phyloP scores from a whole-genome alignment of 495 filamentous ascomycete species.

The Talaromyces liani region DNA sequence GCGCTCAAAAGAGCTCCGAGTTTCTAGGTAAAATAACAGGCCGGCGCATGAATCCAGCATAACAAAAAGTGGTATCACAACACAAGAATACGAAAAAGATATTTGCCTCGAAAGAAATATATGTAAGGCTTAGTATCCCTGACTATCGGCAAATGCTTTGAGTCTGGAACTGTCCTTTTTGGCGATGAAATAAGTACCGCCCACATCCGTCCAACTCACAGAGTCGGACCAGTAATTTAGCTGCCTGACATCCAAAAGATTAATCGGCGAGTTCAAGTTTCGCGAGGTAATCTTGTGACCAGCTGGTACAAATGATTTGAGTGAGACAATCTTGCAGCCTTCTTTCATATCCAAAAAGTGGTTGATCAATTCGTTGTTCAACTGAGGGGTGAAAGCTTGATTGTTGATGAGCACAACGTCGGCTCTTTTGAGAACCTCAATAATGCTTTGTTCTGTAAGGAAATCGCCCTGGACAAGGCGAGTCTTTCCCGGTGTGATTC shows the following conservation, averaged over 20 bases:
- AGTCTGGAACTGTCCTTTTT: conserved; percentile 63
- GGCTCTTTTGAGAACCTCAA: conserved; percentile 65
- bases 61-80: conserved; percentile 17
- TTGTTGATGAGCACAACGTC: conserved; percentile 97
- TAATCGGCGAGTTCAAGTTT: conserved; percentile 68
- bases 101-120: conserved; percentile 14
- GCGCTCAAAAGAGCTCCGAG: neutral
- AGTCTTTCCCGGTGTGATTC: conserved; percentile 70
- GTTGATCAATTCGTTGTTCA: conserved; percentile 79
- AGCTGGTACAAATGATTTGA: conserved; percentile 72
- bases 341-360: conserved; percentile 94
- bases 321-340: conserved; percentile 77
- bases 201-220: conserved; percentile 86
- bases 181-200: conserved; percentile 80
- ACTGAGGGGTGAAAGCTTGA: conserved; percentile 78
- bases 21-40: conserved; percentile 1
- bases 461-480: conserved; percentile 81
- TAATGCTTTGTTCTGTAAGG: conserved; percentile 61
- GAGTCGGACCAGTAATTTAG: conserved; percentile 70
- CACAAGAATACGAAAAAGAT: conserved; percentile 13
- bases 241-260: conserved; percentile 66
- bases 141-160: conserved; percentile 37
- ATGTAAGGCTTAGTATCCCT: conserved; percentile 12
- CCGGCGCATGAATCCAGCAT: neutral
- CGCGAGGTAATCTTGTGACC: conserved; percentile 61